Evolutionary conservation across 352 stramenopile species (phyloP).

Genomic region (Pythium dissotocum): DNA sequence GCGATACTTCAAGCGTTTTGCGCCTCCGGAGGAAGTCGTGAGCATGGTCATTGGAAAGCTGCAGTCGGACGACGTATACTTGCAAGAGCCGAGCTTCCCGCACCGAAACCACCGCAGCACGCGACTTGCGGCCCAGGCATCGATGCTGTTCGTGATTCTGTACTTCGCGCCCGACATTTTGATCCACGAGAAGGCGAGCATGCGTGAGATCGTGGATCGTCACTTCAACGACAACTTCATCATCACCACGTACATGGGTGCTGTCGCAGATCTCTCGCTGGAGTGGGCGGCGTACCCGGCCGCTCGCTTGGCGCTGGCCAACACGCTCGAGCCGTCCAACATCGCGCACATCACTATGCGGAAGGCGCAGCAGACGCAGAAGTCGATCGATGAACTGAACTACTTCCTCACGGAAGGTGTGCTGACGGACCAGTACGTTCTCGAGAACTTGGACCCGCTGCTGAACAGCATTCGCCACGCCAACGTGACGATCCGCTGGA

Average conservation of each 20-base stretch:
- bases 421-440: conserved; percentile 92
- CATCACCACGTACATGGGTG: conserved; percentile 94
- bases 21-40: conserved; percentile 86
- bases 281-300: conserved; percentile 92
- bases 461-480: conserved; percentile 91
- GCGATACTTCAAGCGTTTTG: conserved; percentile 88
- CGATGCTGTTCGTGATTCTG: conserved; percentile 95
- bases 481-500: conserved; percentile 94
- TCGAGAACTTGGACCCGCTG: conserved; percentile 91
- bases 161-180: conserved; percentile 93
- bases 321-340: conserved; percentile 86
- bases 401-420: conserved; percentile 91
- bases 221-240: conserved; percentile 98
- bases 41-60: conserved; percentile 93
- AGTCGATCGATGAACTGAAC: conserved; percentile 88
- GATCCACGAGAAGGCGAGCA: conserved; percentile 89
- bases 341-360: conserved; percentile 88
- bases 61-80: conserved; percentile 94
- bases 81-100: conserved; percentile 91
- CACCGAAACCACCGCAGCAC: conserved; percentile 92
- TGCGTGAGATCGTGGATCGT: conserved; percentile 95
- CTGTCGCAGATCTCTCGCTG: conserved; percentile 90
- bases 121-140: conserved; percentile 89
- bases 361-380: conserved; percentile 86
- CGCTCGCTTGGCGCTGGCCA: conserved; percentile 87